These are phyloP conservation scores for Coemansia sp. DNA, from an alignment of 192 early-diverging fungal genomes.

Conservation along the genomic window DNA sequence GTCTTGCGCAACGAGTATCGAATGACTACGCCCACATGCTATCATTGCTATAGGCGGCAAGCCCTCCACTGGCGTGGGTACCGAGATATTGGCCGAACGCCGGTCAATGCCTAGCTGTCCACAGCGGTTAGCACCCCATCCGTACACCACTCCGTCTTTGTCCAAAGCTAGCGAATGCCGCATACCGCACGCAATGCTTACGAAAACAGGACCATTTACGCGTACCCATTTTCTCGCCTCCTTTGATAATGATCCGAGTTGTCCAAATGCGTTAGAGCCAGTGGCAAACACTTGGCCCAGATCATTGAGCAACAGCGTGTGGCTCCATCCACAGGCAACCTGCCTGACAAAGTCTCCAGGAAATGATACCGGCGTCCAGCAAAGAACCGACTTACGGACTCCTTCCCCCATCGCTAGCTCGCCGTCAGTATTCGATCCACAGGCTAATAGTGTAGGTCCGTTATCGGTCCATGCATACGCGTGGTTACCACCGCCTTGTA, in stretches of 20 bases:
- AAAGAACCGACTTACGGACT: background rate
- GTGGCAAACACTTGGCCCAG: conserved; percentile 23
- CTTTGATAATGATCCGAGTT: conserved; percentile 19
- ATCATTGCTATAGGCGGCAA: conserved; percentile 56
- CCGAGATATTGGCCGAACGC: background rate
- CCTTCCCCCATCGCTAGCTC: conserved; percentile 21
- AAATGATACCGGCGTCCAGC: conserved; percentile 22
- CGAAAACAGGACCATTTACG: conserved; percentile 21
- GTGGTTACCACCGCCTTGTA: conserved; percentile 55
- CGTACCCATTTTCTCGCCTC: background rate
- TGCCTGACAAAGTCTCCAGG: conserved; percentile 14
- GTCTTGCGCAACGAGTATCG: conserved; percentile 55
- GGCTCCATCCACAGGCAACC: conserved; percentile 53
- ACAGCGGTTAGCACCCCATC: conserved; percentile 68
- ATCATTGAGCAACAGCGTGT: conserved; percentile 36
- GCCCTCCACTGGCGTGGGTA: background rate
- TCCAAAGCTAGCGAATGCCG: conserved; percentile 65
- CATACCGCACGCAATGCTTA: conserved; percentile 63
- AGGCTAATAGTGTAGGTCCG: conserved; percentile 18
- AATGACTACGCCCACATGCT: conserved; percentile 69
- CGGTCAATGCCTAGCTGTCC: conserved; percentile 62
- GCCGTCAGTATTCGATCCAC: conserved; percentile 44
- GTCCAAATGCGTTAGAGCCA: conserved; percentile 37
- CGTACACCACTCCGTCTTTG: conserved; percentile 49
- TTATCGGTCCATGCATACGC: conserved; percentile 28